A percentile compares a stretch with the other conserved stretches of the same genome.
Evolutionary conservation across 2,329 filamentous ascomycete genomes (phyloP).

Genomic region (Neopestalotiopsis sp.): DNA sequence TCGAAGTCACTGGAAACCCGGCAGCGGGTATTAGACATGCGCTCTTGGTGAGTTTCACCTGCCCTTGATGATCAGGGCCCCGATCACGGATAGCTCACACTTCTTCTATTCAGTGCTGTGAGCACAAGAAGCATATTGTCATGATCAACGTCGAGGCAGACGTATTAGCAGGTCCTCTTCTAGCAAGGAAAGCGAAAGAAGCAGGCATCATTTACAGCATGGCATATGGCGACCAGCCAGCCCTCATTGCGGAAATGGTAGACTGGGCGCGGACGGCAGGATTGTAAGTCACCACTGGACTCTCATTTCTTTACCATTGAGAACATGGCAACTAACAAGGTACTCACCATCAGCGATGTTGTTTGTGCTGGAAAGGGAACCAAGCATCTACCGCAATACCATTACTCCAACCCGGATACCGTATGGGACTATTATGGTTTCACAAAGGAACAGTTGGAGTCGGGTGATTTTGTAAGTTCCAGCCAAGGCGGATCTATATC

Average conservation of each 20-base stretch:
- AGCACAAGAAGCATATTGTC: slow-evolving; percentile 53
- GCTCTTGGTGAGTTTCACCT: slow-evolving; percentile 29
- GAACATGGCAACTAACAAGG: background rate
- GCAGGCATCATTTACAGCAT: slow-evolving; percentile 52
- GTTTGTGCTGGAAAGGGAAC: slow-evolving; percentile 51
- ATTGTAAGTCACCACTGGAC: slow-evolving; percentile 28
- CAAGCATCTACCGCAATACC: slow-evolving; percentile 50
- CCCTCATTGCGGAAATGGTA: slow-evolving; percentile 47
- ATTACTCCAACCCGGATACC: slow-evolving; percentile 50
- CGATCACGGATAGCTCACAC: background rate
- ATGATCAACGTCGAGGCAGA: slow-evolving; percentile 54
- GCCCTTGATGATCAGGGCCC: no score
- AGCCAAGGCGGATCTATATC: no score
- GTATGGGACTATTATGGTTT: slow-evolving; percentile 53
- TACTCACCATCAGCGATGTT: slow-evolving; percentile 32
- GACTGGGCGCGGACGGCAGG: slow-evolving; percentile 49
- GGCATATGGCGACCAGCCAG: slow-evolving; percentile 51
- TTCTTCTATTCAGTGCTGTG: slow-evolving; percentile 37
- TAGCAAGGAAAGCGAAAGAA: slow-evolving; percentile 46
- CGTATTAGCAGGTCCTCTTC: slow-evolving; percentile 45
- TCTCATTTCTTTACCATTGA: background rate
- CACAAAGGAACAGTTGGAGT: slow-evolving; percentile 46
- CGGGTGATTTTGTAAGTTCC: slow-evolving; percentile 21
- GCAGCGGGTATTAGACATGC: slow-evolving; percentile 48
- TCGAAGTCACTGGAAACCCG: slow-evolving; percentile 49